Evolutionary conservation across 345 rosid species (phyloP).

Genomic region (Erysimum cheiranthoides): DNA sequence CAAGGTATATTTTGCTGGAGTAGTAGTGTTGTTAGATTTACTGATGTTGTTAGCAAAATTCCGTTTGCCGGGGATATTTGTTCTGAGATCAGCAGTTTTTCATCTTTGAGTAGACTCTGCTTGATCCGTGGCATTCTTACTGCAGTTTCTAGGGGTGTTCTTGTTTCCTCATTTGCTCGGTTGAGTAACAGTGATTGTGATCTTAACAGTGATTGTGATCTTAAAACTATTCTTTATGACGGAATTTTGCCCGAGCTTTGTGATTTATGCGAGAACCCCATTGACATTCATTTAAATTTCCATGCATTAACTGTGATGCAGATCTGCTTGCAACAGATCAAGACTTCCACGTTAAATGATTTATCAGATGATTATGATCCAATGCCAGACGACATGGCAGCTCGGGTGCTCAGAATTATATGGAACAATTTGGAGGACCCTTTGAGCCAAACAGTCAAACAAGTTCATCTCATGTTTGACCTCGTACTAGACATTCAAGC

Average conservation of each 20-base stretch:
- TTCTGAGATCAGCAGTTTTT: conserved; percentile 60
- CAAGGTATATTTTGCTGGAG: conserved; percentile 60
- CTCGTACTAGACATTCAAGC: conserved; percentile 83
- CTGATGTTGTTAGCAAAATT: conserved; percentile 57
- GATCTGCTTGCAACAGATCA: conserved; percentile 96
- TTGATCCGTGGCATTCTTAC: conserved; percentile 97
- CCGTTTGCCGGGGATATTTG: conserved; percentile 70
- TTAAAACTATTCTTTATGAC: conserved; percentile 74
- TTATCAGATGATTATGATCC: conserved; percentile 62
- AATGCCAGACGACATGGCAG: conserved; percentile 60
- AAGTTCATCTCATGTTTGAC: conserved; percentile 89
- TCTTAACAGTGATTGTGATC: too few relatives aligned
- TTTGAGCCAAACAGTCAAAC: conserved; percentile 95
- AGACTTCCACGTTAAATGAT: conserved; percentile 62
- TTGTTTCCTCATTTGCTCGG: conserved; percentile 59
- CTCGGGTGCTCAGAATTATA: conserved; percentile 73
- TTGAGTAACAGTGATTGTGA: conserved; percentile 41
- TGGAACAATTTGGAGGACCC: conserved; percentile 99
- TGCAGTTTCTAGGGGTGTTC: conserved; percentile 74
- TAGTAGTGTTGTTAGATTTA: conserved; percentile 41
- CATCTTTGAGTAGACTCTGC: conserved; percentile 82
- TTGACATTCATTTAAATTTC: conserved; percentile 91
- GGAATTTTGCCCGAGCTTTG: conserved; percentile 87
- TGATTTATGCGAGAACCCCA: conserved; percentile 84
- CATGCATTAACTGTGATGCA: conserved; percentile 92